Percentiles rank a stretch among this genome's conserved stretches.
Conservation (phyloP, 768 basidiomycete species). For the Pleurotus eryngii region DNA sequence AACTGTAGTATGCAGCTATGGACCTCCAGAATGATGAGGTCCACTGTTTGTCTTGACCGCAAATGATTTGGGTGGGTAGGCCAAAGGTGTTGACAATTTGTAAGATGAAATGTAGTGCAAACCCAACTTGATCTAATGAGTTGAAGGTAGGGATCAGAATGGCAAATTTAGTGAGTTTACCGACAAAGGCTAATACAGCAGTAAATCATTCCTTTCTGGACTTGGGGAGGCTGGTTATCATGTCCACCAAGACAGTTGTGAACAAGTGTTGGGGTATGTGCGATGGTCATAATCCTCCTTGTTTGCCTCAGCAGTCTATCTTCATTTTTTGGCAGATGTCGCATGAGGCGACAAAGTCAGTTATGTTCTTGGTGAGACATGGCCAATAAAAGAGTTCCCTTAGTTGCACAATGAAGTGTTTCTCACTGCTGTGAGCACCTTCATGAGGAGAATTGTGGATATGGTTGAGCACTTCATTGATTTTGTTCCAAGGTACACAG, state of each 20-base stretch:
- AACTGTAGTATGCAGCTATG: conserved; percentile 14
- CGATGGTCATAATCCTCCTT: conserved; percentile 17
- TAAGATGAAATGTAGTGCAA: conserved; percentile 20
- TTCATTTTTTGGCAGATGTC: conserved; percentile 25
- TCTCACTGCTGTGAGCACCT: no score
- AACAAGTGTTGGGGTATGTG: conserved; percentile 20
- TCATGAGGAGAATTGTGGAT: no score
- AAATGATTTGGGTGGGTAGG: conserved; percentile 18
- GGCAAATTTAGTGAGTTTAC: conserved; percentile 23
- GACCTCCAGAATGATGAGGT: conserved; percentile 23
- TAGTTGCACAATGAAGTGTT: no score
- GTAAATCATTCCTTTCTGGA: conserved; percentile 14
- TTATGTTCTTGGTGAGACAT: conserved; percentile 8
- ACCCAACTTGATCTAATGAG: conserved; percentile 14
- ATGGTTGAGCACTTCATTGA: no score
- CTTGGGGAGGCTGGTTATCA: conserved; percentile 20
- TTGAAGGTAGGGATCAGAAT: conserved; percentile 15
- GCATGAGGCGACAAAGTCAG: conserved; percentile 12
- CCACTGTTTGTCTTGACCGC: conserved; percentile 9
- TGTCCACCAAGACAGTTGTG: conserved; percentile 15
- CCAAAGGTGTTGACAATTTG: conserved; percentile 18
- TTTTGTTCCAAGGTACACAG: no score
- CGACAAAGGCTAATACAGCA: conserved; percentile 26
- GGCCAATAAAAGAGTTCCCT: no score
- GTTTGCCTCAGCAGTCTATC: conserved; percentile 7